Conservation (phyloP, 768 basidiomycete species). For the Termitomyces sp. region DNA sequence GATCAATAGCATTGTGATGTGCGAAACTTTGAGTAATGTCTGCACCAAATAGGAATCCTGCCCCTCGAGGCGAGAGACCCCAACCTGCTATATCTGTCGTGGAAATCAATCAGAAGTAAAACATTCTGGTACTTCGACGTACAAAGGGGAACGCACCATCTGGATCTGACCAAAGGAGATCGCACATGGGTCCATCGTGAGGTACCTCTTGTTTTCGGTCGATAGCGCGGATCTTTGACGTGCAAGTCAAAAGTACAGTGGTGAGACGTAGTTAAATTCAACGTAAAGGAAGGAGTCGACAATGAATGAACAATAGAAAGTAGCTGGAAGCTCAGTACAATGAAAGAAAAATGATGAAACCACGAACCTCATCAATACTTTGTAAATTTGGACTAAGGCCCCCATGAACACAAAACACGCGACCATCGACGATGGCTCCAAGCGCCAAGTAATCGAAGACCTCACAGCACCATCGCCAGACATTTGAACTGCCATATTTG, state of each 20-base stretch:
- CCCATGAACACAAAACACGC: conserved; percentile 97
- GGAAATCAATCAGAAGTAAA: background rate
- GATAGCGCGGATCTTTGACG: conserved; percentile 77
- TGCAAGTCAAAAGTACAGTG: background rate
- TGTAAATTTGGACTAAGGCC: conserved; percentile 88
- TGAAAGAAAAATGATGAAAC: background rate
- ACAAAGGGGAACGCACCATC: conserved; percentile 56
- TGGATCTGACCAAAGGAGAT: conserved; percentile 98
- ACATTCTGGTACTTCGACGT: background rate
- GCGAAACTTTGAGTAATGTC: conserved; percentile 89
- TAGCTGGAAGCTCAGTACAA: conserved; percentile 1
- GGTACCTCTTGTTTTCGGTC: conserved; percentile 97
- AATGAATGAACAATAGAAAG: background rate
- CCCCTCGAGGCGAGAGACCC: conserved; percentile 97
- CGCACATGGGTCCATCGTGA: conserved; percentile 98
- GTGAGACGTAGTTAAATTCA: background rate
- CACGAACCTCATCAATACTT: conserved; percentile 77
- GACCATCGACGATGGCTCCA: conserved; percentile 93
- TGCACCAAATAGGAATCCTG: conserved; percentile 91
- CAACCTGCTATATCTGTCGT: conserved; percentile 83
- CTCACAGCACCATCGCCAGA: conserved; percentile 98
- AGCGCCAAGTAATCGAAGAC: conserved; percentile 96
- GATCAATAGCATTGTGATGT: conserved; percentile 87
- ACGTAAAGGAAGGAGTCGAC: background rate
- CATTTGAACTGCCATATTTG: conserved; percentile 90